Evolutionary conservation across 2,329 filamentous ascomycete species (phyloP).

Genomic region (Neofusicoccum parvum): DNA sequence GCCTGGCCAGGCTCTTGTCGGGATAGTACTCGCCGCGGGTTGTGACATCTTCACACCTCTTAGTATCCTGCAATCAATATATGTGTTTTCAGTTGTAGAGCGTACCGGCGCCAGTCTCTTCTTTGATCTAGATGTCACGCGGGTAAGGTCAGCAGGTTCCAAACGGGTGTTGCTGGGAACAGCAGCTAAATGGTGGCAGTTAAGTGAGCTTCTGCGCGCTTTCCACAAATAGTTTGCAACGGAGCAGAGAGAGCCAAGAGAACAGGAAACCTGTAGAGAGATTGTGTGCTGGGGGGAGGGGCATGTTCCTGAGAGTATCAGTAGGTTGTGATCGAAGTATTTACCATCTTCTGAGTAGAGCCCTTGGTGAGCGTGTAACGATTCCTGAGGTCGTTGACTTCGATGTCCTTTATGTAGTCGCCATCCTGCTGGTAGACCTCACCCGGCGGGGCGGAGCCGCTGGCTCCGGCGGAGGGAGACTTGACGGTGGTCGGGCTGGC

Average conservation of each 20-base stretch:
- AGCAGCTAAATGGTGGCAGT: constrained; percentile 41
- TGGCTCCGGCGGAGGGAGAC: constrained; percentile 57
- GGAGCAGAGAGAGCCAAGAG: constrained; percentile 29
- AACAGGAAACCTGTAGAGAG: constrained; percentile 28
- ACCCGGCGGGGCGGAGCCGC: constrained; percentile 55
- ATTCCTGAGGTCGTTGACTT: constrained; percentile 97
- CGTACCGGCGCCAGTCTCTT: constrained; percentile 99
- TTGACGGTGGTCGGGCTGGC: constrained; percentile 55
- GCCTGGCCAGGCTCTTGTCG: constrained; percentile 95
- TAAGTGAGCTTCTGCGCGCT: constrained; percentile 51
- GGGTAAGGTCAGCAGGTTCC: constrained; percentile 91
- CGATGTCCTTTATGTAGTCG: constrained; percentile 98
- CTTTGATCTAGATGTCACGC: constrained; percentile 96
- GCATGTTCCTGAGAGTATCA: constrained; percentile 56
- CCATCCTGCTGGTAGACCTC: constrained; percentile 95
- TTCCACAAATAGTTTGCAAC: constrained; percentile 25
- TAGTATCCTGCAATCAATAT: constrained; percentile 60
- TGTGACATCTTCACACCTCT: constrained; percentile 88
- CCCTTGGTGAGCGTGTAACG: constrained; percentile 97
- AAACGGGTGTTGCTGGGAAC: constrained; percentile 62
- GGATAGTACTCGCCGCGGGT: constrained; percentile 96
- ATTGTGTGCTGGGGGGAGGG: background rate
- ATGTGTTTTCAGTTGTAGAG: constrained; percentile 69
- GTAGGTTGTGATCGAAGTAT: constrained; percentile 70
- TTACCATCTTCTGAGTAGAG: constrained; percentile 99